Evolutionary conservation across 306 rosid genomes (phyloP).

Genomic region (Corylus heterophylla): DNA sequence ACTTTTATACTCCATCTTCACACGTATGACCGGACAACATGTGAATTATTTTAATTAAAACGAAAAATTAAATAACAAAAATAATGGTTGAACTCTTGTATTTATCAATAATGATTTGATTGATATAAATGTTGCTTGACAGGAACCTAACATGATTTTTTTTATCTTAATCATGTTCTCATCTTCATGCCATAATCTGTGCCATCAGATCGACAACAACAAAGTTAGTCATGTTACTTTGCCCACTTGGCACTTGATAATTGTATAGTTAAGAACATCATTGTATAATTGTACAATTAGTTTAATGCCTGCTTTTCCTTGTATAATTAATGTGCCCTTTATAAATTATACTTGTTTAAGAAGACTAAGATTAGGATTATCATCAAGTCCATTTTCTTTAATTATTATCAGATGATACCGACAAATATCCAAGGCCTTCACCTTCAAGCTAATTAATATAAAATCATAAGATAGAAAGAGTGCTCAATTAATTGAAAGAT

Average conservation of each 20-base stretch:
- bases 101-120: too few species aligned
- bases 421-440: conserved; percentile 21
- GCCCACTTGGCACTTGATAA: neutral
- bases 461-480: neutral
- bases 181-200: conserved; percentile 26
- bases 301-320: neutral
- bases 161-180: conserved; percentile 1
- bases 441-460: neutral
- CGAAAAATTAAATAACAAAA: too few species aligned
- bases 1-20: too few species aligned
- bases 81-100: too few species aligned
- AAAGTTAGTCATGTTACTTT: conserved; percentile 29
- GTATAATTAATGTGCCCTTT: neutral
- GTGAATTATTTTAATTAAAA: too few species aligned
- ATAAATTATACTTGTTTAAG: neutral
- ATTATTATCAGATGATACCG: conserved; percentile 1
- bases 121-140: conserved; percentile 16
- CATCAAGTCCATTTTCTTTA: neutral
- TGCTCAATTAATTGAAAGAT: neutral
- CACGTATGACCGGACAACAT: too few species aligned
- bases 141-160: conserved; percentile 4
- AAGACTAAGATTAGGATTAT: conserved; percentile 20
- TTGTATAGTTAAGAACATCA: neutral
- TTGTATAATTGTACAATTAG: neutral
- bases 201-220: conserved; percentile 22